Conservation (phyloP, 1,284 basidiomycete species). For the Violaceomyces palustris region DNA sequence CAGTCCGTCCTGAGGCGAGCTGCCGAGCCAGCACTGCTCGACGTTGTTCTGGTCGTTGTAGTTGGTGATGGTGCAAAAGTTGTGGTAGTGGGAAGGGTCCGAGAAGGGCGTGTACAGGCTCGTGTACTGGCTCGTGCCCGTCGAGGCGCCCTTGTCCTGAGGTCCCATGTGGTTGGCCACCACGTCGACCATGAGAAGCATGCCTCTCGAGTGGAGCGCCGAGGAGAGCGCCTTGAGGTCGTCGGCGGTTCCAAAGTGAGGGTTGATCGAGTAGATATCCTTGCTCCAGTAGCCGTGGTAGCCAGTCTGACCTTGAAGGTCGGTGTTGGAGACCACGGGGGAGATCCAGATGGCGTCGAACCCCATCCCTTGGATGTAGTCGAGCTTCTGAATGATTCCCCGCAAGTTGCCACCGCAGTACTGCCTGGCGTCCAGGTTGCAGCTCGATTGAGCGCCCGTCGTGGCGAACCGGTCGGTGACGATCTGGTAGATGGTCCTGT, state of each 20-base stretch:
- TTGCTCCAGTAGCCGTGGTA: conserved; percentile 60
- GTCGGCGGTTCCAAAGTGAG: conserved; percentile 64
- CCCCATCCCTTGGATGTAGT: conserved; percentile 71
- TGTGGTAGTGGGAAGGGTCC: conserved; percentile 59
- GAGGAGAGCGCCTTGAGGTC: conserved; percentile 65
- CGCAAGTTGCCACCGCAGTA: conserved; percentile 76
- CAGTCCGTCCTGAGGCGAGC: conserved; percentile 61
- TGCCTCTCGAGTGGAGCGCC: conserved; percentile 65
- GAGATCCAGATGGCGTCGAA: conserved; percentile 66
- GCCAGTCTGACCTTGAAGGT: conserved; percentile 63
- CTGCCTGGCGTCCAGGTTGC: conserved; percentile 60
- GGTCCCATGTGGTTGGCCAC: conserved; percentile 67
- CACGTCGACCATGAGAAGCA: conserved; percentile 74
- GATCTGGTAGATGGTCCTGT: conserved; percentile 55
- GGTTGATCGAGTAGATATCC: conserved; percentile 64
- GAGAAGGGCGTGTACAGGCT: conserved; percentile 4
- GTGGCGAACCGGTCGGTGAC: conserved; percentile 71
- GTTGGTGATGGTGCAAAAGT: conserved; percentile 64
- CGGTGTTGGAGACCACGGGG: conserved; percentile 64
- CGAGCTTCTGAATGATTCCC: conserved; percentile 66
- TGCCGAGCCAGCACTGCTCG: conserved; percentile 69
- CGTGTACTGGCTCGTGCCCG: neutral
- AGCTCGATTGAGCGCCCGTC: conserved; percentile 49
- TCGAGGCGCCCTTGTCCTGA: conserved; percentile 4
- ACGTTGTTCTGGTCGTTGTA: conserved; percentile 65